A percentile compares a stretch with the other conserved stretches of the same genome.
phyloP scores from a whole-genome alignment of 2,329 filamentous ascomycete genomes.

The Alternaria novae-zelandiae region DNA sequence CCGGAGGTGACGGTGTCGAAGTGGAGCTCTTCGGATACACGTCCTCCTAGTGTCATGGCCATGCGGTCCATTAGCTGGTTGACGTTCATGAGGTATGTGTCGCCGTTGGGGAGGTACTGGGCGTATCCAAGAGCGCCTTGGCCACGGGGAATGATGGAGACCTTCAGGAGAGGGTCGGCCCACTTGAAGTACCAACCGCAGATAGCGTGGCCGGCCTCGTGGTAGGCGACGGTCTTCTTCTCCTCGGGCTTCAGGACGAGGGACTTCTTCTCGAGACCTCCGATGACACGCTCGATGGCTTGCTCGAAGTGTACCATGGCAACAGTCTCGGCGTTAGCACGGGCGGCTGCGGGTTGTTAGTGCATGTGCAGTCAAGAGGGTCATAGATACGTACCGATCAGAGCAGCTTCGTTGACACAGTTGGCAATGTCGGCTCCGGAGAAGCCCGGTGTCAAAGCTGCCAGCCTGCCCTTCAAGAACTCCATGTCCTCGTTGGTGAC shows the following conservation, averaged over 20 bases:
- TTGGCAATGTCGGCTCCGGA: constrained; percentile 98
- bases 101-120: constrained; percentile 90
- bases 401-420: constrained; percentile 94
- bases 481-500: constrained; percentile 90
- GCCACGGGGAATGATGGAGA: constrained; percentile 96
- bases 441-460: constrained; percentile 93
- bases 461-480: constrained; percentile 83
- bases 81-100: constrained; percentile 94
- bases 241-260: constrained; percentile 91
- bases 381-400: constrained; percentile 75
- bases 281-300: constrained; percentile 96
- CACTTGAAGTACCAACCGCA: constrained; percentile 98
- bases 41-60: constrained; percentile 98
- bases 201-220: constrained; percentile 97
- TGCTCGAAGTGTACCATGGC: constrained; percentile 93
- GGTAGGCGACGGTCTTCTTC: constrained; percentile 95
- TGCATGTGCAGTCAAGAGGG: constrained; percentile 1
- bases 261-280: constrained; percentile 96
- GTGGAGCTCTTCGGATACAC: constrained; percentile 93
- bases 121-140: constrained; percentile 94
- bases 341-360: constrained; percentile 72
- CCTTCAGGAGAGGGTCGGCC: constrained; percentile 96
- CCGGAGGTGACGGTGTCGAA: constrained; percentile 96
- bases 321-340: constrained; percentile 79
- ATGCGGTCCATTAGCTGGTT: constrained; percentile 98